Base-by-base conservation (phyloP, 257 asterid genomes). In the Lycium ferocissimum region DNA sequence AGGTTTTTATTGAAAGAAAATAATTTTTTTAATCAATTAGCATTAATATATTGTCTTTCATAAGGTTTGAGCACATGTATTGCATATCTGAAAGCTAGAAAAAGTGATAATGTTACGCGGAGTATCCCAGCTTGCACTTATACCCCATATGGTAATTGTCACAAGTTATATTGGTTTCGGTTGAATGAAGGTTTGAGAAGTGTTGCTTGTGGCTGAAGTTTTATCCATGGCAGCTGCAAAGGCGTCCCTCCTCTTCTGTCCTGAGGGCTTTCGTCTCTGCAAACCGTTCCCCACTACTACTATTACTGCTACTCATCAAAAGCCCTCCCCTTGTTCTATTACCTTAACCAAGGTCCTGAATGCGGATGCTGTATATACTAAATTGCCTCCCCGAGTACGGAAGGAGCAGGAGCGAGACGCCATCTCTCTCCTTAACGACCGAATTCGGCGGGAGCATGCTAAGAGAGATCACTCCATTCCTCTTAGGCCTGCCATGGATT, bases 391-490 rank as follows among this genome's bases (percentile, higher is more conserved):
- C 47, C 87, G 75, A 9, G 53, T 54, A 8, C 86, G 73, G 37
- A 69, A 86, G 62, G 91, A 87, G 69, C 80, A 83, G 33, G 93
- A 91, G 47, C 84, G 86, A 47, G 98, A 94, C 86, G 56, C 94
- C 84, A 92, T 96, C 80, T 89, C 97, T 20, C 84, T 88, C 81
- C 92, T 96, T 26, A 92, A 94, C 83, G 94, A 92, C 51, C 89
- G 94, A 84, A 94, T 94, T 86, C 92, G 97, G 58, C 91, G 95
- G 10, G 98, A 95, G 90, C 97, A 92, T 69, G 85, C 89, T 72
- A 91, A 91, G 89, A 87, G 98, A 81, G 94, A 91, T n/a, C 87
- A 90, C 6, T 85, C 88, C 78, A 57, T 88, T n/a, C 85, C 91
- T 43, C 85, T 89, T 54, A 87, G 92, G 90, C 90, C 93, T 45